Evolutionary conservation across 169 alveolate species (phyloP).

Genomic region (Plasmodium yoelii): DNA sequence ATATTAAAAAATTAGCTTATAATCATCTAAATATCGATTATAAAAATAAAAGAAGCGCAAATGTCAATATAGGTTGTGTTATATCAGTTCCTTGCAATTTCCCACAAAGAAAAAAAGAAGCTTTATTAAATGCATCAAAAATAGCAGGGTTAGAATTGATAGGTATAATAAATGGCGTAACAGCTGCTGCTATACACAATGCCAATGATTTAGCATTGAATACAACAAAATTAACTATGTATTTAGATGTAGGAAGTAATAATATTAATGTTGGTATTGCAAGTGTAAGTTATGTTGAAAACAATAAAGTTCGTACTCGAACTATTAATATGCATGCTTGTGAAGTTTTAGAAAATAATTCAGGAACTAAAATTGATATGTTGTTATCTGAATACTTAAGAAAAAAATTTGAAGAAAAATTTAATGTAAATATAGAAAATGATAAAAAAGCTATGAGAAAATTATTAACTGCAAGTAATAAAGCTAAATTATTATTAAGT

Average conservation of each 20-base stretch:
- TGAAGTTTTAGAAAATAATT: slow-evolving; percentile 58
- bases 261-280: slow-evolving; percentile 84
- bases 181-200: slow-evolving; percentile 84
- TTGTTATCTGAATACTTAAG: slow-evolving; percentile 69
- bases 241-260: slow-evolving; percentile 85
- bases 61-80: slow-evolving; percentile 78
- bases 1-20: slow-evolving; percentile 79
- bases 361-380: slow-evolving; percentile 70
- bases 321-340: slow-evolving; percentile 74
- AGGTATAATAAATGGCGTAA: slow-evolving; percentile 81
- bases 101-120: slow-evolving; percentile 81
- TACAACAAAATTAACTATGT: slow-evolving; percentile 80
- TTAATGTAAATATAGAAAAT: slow-evolving; percentile 41
- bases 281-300: slow-evolving; percentile 59
- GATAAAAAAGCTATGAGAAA: slow-evolving; percentile 76
- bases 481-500: slow-evolving; percentile 67
- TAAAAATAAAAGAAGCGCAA: slow-evolving; percentile 44
- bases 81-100: slow-evolving; percentile 85
- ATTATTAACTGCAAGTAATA: slow-evolving; percentile 70
- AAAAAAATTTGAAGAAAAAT: slow-evolving; percentile 72
- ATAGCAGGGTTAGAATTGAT: slow-evolving; percentile 83
- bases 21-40: slow-evolving; percentile 79
- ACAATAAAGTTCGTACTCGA: slow-evolving; percentile 47
- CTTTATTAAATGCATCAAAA: slow-evolving; percentile 80
- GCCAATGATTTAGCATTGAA: slow-evolving; percentile 82